Conservation (phyloP, 208 protist genomes). For the Leishmania lainsoni region DNA sequence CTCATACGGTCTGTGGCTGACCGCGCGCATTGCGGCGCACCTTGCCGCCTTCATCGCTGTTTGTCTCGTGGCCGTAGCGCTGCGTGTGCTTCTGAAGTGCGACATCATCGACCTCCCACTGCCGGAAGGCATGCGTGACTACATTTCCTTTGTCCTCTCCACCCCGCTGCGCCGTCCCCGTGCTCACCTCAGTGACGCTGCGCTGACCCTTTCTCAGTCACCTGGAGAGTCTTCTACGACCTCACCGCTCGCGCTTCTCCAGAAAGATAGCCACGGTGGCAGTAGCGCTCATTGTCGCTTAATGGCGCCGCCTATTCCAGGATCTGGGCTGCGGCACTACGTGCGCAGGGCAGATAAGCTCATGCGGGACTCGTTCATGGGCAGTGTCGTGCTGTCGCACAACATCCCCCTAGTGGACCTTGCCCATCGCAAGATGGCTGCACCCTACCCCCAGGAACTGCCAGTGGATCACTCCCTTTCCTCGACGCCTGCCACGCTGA, state of each 20-base stretch:
- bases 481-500: constrained; percentile 12
- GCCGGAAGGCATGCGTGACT: constrained; percentile 34
- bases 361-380: constrained; percentile 33
- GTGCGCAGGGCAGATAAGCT: constrained; percentile 36
- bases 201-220: neutral
- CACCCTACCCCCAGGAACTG: neutral
- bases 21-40: constrained; percentile 32
- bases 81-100: constrained; percentile 50
- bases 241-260: neutral
- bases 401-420: constrained; percentile 18
- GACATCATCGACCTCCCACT: constrained; percentile 54
- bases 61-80: constrained; percentile 37
- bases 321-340: constrained; percentile 35
- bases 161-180: constrained; percentile 27
- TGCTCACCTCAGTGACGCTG: constrained; percentile 1
- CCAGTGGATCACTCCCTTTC: neutral
- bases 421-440: neutral
- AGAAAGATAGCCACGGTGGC: neutral
- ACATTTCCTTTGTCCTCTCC: constrained; percentile 42
- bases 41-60: constrained; percentile 48
- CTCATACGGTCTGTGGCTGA: constrained; percentile 43
- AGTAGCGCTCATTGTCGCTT: neutral
- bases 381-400: constrained; percentile 24
- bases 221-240: neutral
- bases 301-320: constrained; percentile 7